Percentiles rank a stretch among this genome's conserved stretches.
phyloP scores from a whole-genome alignment of 2,329 filamentous ascomycete genomes.

The Cladobotryum mycophilum region DNA sequence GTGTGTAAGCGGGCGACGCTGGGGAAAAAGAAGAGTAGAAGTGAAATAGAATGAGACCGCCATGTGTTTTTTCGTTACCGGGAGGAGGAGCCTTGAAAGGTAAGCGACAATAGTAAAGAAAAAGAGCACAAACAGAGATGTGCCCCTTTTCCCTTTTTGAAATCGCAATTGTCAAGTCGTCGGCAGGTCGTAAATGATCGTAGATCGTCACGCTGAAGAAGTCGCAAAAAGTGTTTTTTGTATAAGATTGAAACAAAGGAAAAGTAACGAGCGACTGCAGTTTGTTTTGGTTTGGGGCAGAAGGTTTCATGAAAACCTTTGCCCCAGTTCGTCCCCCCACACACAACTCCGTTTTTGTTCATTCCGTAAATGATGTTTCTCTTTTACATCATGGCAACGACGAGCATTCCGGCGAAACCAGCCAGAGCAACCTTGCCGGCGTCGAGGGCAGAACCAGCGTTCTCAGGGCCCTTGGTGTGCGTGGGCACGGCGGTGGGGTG shows the following conservation, averaged over 20 bases:
- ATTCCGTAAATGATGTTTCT: not conserved
- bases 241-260: conserved; percentile 6
- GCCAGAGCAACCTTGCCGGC: conserved; percentile 40
- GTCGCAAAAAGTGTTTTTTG: not conserved
- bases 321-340: not conserved
- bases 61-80: conserved; percentile 6
- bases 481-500: conserved; percentile 23
- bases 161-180: conserved; percentile 9
- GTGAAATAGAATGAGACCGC: conserved; percentile 7
- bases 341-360: not conserved
- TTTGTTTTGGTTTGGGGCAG: too few relatives aligned
- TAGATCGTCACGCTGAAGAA: conserved; percentile 13
- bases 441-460: conserved; percentile 38
- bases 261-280: conserved; percentile 4
- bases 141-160: conserved; percentile 2
- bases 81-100: conserved; percentile 1
- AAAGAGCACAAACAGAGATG: not conserved
- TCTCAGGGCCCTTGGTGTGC: conserved; percentile 32
- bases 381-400: conserved; percentile 45
- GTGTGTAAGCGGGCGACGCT: conserved; percentile 14
- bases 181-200: conserved; percentile 15
- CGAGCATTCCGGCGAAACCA: conserved; percentile 45
- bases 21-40: conserved; percentile 17
- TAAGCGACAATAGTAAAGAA: not conserved
- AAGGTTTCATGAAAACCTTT: not conserved